Evolutionary conservation across 140 eudicot species (phyloP).

Genomic region (Flaveria floridana): DNA sequence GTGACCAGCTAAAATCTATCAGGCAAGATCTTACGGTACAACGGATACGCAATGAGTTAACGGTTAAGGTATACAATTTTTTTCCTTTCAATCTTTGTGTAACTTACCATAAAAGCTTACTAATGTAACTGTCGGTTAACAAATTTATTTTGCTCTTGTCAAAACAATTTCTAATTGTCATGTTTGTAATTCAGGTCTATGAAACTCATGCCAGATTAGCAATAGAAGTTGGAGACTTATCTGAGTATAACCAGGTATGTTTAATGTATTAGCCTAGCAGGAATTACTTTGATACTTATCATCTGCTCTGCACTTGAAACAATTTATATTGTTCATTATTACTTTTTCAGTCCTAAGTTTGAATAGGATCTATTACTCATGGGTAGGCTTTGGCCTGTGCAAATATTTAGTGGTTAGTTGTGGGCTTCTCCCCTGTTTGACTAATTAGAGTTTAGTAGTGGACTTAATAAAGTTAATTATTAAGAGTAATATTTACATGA

Average conservation of each 20-base stretch:
- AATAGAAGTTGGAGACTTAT: slow-evolving; percentile 92
- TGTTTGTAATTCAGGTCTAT: slow-evolving; percentile 59
- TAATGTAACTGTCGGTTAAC: background rate
- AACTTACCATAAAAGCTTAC: slow-evolving; percentile 4
- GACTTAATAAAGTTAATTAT: background rate
- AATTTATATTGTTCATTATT: background rate
- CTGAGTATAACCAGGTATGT: slow-evolving; percentile 90
- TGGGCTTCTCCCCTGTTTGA: background rate
- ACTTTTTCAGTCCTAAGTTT: background rate
- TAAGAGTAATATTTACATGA: too few species aligned
- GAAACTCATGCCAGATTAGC: slow-evolving; percentile 97
- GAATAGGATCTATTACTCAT: background rate
- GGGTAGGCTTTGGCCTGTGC: background rate
- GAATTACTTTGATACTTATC: background rate
- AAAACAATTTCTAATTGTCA: background rate
- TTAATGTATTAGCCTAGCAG: slow-evolving; percentile 1
- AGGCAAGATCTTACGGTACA: slow-evolving; percentile 98
- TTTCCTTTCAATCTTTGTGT: background rate
- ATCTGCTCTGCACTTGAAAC: slow-evolving; percentile 1
- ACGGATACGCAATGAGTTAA: slow-evolving; percentile 79
- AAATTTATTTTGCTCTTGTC: background rate
- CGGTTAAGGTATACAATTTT: slow-evolving; percentile 64
- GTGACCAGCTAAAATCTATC: slow-evolving; percentile 94
- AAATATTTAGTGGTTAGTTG: background rate
- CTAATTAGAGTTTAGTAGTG: background rate